phyloP scores from a whole-genome alignment of 345 rosid species.

The Lumnitzera littorea region DNA sequence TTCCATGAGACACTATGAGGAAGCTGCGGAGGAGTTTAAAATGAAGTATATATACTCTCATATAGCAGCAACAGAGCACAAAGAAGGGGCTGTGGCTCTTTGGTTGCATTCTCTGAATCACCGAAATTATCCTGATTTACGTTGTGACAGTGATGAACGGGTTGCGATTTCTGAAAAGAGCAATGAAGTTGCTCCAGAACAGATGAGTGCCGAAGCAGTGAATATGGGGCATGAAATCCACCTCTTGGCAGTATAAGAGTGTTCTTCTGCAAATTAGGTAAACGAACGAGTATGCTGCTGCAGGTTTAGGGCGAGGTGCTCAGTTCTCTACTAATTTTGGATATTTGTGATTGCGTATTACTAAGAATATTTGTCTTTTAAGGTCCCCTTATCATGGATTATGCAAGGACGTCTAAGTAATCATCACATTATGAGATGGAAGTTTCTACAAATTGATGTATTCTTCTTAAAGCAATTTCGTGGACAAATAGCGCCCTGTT shows the following conservation, averaged over 20 bases:
- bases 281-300: too few species aligned
- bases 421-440: too few species aligned
- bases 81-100: slow-evolving; percentile 71
- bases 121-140: slow-evolving; percentile 73
- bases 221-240: not conserved
- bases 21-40: slow-evolving; percentile 73
- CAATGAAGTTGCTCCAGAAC: slow-evolving; percentile 4
- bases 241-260: not conserved
- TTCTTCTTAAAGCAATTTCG: too few species aligned
- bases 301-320: too few species aligned
- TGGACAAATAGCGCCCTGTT: too few species aligned
- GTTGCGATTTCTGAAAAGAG: not conserved
- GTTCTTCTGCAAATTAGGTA: not conserved
- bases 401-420: too few species aligned
- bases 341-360: too few species aligned
- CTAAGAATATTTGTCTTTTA: too few species aligned
- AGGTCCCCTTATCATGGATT: too few species aligned
- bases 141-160: not conserved
- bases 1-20: slow-evolving; percentile 65
- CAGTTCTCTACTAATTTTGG: too few species aligned
- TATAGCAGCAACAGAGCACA: slow-evolving; percentile 68
- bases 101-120: slow-evolving; percentile 94
- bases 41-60: slow-evolving; percentile 79
- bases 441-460: too few species aligned
- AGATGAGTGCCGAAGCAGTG: not conserved